Base-by-base conservation (phyloP, 768 basidiomycete species). In the Boletus coccyginus region DNA sequence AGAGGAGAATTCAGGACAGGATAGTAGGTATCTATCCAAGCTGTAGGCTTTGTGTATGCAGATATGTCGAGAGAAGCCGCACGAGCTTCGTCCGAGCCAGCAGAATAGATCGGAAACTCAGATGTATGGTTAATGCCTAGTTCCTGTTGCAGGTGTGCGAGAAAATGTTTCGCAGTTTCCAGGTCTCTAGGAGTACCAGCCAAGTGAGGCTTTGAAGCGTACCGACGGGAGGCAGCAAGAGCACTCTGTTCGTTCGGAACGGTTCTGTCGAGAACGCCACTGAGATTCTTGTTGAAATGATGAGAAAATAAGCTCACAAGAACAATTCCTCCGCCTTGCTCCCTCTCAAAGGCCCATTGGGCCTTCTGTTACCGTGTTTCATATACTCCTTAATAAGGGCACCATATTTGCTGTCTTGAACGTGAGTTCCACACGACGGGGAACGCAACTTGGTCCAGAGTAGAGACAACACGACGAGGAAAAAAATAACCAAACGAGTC, bases 11-110 rank as follows among this genome's bases (percentile, higher is more conserved):
- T 89, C 75, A 91, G 76, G 33, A 87, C 73, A 14, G 90, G 88
- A 70, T 86, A 92, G 73, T 92, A 92, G 35, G 76, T 77, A 53
- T 82, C 82, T 57, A 88, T 83, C 86, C 86, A 88, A 53, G 81
- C 85, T 11, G 63, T 70, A 2, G 82, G 79, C 16, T 69, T 60
- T 38, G 59, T 65, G 33, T 75, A 72, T 51, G 71, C 65, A 16
- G 77, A 66, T 51, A 83, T 78, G 29, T 73, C 68, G 17, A 82
- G 69, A 5, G 85, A 85, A 6, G 84, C 83, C 19, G 74, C 68
- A 29, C 74, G 80, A 53, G 83, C 84, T 47, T 77, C 77, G 21
- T 62, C 48, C 9, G 85, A 79, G 5, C 87, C 87, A 13, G 87
- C 84, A 33, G 79, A 65, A 60, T 74, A 88, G 32, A 87, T 67